phyloP scores from a whole-genome alignment of 2,329 filamentous ascomycete species.

The Trichoderma hamatum region DNA sequence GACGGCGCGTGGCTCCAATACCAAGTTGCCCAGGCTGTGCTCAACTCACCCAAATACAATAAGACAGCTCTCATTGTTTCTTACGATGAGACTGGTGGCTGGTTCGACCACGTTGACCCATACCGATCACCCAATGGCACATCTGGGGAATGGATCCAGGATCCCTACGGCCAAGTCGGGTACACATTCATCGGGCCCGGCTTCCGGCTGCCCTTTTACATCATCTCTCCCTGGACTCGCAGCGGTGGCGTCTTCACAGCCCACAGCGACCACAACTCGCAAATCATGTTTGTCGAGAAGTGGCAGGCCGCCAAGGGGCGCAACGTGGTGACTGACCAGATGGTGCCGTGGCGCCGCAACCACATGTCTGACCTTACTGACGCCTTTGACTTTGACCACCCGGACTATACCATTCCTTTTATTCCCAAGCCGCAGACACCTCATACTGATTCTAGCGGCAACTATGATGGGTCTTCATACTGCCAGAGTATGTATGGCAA shows the following conservation, averaged over 20 bases:
- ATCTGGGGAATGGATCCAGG: constrained; percentile 55
- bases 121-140: constrained; percentile 53
- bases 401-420: constrained; percentile 51
- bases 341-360: constrained; percentile 38
- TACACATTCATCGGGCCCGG: constrained; percentile 40
- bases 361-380: constrained; percentile 43
- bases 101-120: constrained; percentile 57
- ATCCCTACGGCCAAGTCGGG: constrained; percentile 46
- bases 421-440: constrained; percentile 50
- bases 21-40: constrained; percentile 55
- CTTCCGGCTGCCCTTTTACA: constrained; percentile 57
- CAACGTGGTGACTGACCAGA: constrained; percentile 41
- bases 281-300: constrained; percentile 57
- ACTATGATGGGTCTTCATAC: constrained; percentile 49
- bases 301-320: constrained; percentile 47
- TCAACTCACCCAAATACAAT: constrained; percentile 52
- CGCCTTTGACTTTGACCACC: constrained; percentile 51
- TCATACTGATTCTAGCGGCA: constrained; percentile 45
- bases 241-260: constrained; percentile 58
- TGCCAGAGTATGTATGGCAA: constrained; percentile 46
- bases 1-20: constrained; percentile 60
- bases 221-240: constrained; percentile 59
- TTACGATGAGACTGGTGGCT: constrained; percentile 54
- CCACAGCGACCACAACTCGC: constrained; percentile 58
- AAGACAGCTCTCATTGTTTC: constrained; percentile 53